These are phyloP conservation scores for Magnusiomyces suaveolens DNA, from an alignment of 1,139 yeast genomes.

Conservation along the genomic window DNA sequence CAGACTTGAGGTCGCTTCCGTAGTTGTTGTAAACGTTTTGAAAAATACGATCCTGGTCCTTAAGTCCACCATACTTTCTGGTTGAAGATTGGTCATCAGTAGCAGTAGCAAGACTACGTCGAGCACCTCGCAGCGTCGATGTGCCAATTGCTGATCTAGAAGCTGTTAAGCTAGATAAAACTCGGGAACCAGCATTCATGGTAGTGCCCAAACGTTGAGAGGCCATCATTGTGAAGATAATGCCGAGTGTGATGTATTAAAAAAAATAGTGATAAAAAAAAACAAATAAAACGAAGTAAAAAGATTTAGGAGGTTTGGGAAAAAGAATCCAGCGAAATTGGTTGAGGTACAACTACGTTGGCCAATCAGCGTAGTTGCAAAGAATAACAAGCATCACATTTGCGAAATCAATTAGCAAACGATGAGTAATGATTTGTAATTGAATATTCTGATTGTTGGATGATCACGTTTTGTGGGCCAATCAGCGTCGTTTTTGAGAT, in stretches of 20 bases:
- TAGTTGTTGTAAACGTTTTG: constrained; percentile 69
- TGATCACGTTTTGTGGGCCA: too few species aligned
- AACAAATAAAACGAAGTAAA: neutral
- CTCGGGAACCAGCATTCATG: neutral
- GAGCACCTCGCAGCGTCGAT: constrained; percentile 4
- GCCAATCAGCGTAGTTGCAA: neutral
- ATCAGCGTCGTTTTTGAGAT: too few species aligned
- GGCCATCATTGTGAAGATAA: constrained; percentile 9
- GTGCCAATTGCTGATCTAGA: constrained; percentile 7
- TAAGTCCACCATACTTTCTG: constrained; percentile 64
- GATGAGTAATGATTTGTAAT: too few species aligned
- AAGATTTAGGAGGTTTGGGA: constrained; percentile 1
- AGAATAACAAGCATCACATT: neutral
- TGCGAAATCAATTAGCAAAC: too few species aligned
- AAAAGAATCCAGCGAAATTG: constrained; percentile 1
- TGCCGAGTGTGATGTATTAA: neutral
- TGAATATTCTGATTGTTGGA: too few species aligned
- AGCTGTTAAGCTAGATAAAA: neutral
- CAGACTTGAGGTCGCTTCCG: constrained; percentile 65
- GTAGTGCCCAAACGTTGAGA: constrained; percentile 12
- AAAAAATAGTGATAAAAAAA: too few species aligned
- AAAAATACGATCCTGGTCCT: constrained; percentile 76
- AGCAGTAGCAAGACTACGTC: constrained; percentile 23
- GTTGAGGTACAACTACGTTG: too few species aligned
- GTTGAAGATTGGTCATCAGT: constrained; percentile 24